A percentile compares a stretch with the other conserved stretches of the same genome.
Evolutionary conservation across 257 asterid species (phyloP).

Genomic region (Ballota nigra): DNA sequence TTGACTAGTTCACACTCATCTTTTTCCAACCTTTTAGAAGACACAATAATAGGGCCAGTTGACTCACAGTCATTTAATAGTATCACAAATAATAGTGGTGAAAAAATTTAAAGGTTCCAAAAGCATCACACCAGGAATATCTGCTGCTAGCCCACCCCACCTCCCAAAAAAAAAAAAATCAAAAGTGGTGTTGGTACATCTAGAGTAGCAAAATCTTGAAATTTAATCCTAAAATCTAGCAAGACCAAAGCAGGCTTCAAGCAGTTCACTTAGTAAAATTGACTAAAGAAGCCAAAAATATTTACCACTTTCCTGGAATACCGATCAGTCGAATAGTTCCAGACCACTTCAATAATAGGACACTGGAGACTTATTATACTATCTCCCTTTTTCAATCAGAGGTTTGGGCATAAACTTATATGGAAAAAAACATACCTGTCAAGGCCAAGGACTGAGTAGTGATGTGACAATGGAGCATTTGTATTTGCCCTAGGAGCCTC

Average conservation of each 20-base stretch:
- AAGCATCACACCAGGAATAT: too few species aligned
- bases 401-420: conserved; percentile 13
- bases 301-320: neutral
- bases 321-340: neutral
- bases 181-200: too few species aligned
- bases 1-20: too few species aligned
- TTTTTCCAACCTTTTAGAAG: too few species aligned
- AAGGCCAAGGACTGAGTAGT: conserved; percentile 90
- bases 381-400: neutral
- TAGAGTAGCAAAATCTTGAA: neutral
- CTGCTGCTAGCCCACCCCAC: too few species aligned
- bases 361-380: conserved; percentile 1
- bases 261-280: neutral
- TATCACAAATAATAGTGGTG: too few species aligned
- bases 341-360: conserved; percentile 9
- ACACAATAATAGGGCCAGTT: too few species aligned
- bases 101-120: too few species aligned
- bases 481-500: conserved; percentile 49
- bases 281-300: conserved; percentile 6
- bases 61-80: too few species aligned
- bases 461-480: conserved; percentile 60
- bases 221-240: neutral
- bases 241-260: neutral
- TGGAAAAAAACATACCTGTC: conserved; percentile 60
- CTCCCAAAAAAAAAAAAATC: too few species aligned